Base-by-base conservation (phyloP, 2,329 filamentous ascomycete species). In the Coniochaeta sp. region DNA sequence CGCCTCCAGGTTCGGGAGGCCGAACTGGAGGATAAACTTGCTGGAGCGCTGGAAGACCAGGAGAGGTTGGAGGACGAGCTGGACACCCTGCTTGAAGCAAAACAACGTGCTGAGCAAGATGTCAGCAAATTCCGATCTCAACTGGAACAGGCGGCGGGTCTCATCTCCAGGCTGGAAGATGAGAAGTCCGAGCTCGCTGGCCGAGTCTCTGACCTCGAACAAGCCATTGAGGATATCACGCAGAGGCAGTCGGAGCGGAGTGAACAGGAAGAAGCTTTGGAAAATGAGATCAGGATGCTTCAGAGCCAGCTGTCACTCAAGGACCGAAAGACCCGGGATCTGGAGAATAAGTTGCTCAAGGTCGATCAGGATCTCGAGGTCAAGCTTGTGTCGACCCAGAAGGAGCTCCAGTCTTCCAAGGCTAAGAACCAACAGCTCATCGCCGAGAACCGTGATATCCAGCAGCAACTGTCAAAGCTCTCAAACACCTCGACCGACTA, bases 401-500 rank as follows among this genome's bases (percentile, higher is more conserved):
- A 94, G 61, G 91, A 96, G 54, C 75, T 96, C 1, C 83, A 91
- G 50, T 75, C 79, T 9, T 77, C 84, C 27, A 90, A 85, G 64
- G 78, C 82, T 53, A 85, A 89, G 57, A 84, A 95, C 60, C 83
- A 86, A 49, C 85, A 90, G 18, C 78, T 96, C 1, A 67, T 83
- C 2, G 83, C 86, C 6, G 92, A 99, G 63, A 95, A 95, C 59
- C 81, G 83, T 12, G 83, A 87, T 42, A 82, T 95, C 46, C 86
- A 95, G 51, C 82, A 91, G 60, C 91, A 96, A 61, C 83, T 99
- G 50, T 81, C 87, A 0, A 85, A 96, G 58, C 75, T 99, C 16
- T 94, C 94, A 0, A 85, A 89, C 48, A 96, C 92, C 0, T 96
- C 92, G 1, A 95, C 91, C 0, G 90, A 91, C 63, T 97, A 96